These are phyloP conservation scores for Auricularia auricula-judae DNA, from an alignment of 768 basidiomycete genomes.

Conservation along the genomic window DNA sequence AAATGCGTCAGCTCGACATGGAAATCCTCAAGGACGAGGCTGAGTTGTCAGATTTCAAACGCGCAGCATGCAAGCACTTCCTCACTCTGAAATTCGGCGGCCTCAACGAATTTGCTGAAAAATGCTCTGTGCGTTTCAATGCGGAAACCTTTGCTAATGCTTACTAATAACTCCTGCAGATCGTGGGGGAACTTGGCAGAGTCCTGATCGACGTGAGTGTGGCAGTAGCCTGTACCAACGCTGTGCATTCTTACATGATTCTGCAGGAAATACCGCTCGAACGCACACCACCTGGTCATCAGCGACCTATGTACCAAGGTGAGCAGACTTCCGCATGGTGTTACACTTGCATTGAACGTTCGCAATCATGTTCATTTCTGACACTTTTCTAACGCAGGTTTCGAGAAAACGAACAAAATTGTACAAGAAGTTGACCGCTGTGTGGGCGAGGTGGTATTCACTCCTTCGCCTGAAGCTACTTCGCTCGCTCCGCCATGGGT, in stretches of 20 bases:
- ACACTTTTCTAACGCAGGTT: background rate
- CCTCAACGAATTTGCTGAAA: conserved; percentile 73
- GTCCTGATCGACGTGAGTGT: conserved; percentile 28
- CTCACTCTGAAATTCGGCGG: conserved; percentile 85
- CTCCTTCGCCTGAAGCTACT: background rate
- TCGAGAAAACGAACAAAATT: conserved; percentile 43
- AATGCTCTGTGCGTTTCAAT: conserved; percentile 37
- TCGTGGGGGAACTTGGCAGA: conserved; percentile 40
- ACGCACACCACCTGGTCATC: conserved; percentile 67
- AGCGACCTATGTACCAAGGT: conserved; percentile 60
- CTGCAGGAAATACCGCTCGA: conserved; percentile 68
- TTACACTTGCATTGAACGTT: background rate
- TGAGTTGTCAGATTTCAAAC: conserved; percentile 68
- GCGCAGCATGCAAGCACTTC: conserved; percentile 52
- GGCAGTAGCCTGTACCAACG: no score
- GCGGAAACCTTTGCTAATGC: background rate
- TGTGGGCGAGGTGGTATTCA: conserved; percentile 13
- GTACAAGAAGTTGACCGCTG: conserved; percentile 45
- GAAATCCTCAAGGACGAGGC: conserved; percentile 81
- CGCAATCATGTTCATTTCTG: background rate
- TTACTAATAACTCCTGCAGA: conserved; percentile 19
- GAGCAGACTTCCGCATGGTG: conserved; percentile 20
- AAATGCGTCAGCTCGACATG: conserved; percentile 68
- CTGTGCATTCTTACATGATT: background rate
- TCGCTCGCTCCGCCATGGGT: background rate